Evolutionary conservation across 2,329 filamentous ascomycete species (phyloP), one percentile per base, ranked within the genome.

Genomic region (Tolypocladium inflatum): DNA sequence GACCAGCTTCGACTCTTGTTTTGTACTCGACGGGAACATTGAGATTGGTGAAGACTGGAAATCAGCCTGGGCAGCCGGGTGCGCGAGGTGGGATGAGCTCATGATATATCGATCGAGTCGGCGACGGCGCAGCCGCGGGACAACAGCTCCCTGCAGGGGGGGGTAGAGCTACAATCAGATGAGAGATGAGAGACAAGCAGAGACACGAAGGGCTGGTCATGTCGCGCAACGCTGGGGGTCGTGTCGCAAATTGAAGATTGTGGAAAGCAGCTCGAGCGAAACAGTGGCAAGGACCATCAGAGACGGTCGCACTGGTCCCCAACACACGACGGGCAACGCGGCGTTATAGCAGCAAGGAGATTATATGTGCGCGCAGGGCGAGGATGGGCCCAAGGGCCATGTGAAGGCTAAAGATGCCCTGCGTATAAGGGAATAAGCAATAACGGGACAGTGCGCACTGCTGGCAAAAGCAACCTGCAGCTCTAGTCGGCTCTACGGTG

Each of bases 301-400:
- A 55, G 54, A 58, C 23, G 26, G 58, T 57, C 54, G 52, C 54
- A 57, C 54, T 38, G 35, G 37, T 53, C 33, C 50, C 54, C 41
- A 54, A 57, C 30, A 55, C 53, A 37, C 45, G 52, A 59, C 54
- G 58, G 59, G 52, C 15, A 35, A 51, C 39, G 42, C 56, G 42
- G 55, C 55, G 57, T 55, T 60, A 57, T 56, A 57, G 35, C 35
- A 57, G 59, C 54, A 59, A 55, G 56, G 54, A 48, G 39, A 42
- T 38, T 48, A 55, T 55, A 58, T 54, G 50, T 33, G 53, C 41
- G 54, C 38, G 51, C 42, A 60, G 52, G 62, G 59, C 59, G 59
- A 43, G 52, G 21, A 56, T 48, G 37, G 54, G 41, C 50, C 39
- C 55, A 21, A 54, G 37, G 41, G 42, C 54, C 50, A 54, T 37